Base-by-base conservation (phyloP, 2,329 filamentous ascomycete genomes). In the Arthroderma sp. region DNA sequence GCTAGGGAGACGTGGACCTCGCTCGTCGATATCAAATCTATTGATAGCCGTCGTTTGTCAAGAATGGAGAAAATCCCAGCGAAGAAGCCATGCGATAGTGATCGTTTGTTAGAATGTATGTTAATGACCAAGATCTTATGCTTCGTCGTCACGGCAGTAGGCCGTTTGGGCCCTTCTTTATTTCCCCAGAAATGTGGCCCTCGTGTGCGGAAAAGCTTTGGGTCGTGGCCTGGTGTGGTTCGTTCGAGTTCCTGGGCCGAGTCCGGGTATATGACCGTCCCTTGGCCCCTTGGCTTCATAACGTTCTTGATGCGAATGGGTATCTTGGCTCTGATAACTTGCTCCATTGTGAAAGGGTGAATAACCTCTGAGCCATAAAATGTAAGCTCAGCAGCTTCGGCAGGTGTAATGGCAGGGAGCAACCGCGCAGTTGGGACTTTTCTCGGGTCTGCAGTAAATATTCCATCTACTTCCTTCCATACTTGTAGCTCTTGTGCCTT, bases 1-100 rank as follows among this genome's bases (percentile, higher is more conserved):
- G 93, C 91, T 80, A 98, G 88, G 43, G 88, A 95, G 27, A 98
- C 88, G 61, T 98, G 91, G 8, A 96, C 91, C 69, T 98, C 91
- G 49, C 81, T 88, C 2, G 87, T 94, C 39, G 89, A 94, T 61
- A 98, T 96, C 52, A 98, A 76, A 62, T 98, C 91, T 40, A 98
- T 91, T 0, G 85, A 93, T 47, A 98, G 76, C 53, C 82, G 78
- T 70, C 87, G 81, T 55, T 78, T 79, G 65, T 96, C 85, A 37
- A 98, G 75, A 47, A 94, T 91, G 48, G 80, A 82, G 63, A 98
- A 98, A 11, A 98, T 91, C 49, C 82, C 82, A 41, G 88, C 89
- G 57, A 98, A 83, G 67, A 98, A 98, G 37, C 88, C 89, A 62
- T 96, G 91, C 0, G 89, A 93, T 51, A 94, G 83, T 6, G 89